Percentiles rank a stretch among this genome's conserved stretches.
These are phyloP conservation scores for Linanthus parryae DNA, from an alignment of 148 eudicot genomes.

Conservation along the genomic window DNA sequence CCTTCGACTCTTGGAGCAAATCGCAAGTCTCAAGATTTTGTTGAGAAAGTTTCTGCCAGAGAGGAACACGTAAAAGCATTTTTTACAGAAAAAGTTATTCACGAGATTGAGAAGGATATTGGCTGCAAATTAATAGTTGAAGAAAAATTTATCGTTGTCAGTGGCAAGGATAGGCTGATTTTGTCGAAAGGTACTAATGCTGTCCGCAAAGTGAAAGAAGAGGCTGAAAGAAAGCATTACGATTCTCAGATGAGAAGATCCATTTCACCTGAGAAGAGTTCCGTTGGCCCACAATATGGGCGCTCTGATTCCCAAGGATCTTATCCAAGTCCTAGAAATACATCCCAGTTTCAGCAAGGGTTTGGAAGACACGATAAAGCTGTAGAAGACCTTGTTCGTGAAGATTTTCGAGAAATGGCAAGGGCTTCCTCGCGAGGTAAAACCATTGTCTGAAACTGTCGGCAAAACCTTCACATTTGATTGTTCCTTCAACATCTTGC, in stretches of 20 bases:
- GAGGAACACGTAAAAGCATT: constrained; percentile 81
- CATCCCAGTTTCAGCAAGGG: constrained; percentile 56
- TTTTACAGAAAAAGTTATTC: constrained; percentile 69
- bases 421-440: constrained; percentile 95
- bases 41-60: constrained; percentile 91
- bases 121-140: constrained; percentile 94
- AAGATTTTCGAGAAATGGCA: constrained; percentile 64
- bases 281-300: constrained; percentile 45
- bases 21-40: constrained; percentile 96
- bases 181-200: constrained; percentile 91
- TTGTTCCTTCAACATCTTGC: too few relatives aligned
- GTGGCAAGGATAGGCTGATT: constrained; percentile 89
- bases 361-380: constrained; percentile 67
- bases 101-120: constrained; percentile 70
- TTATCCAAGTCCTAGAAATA: constrained; percentile 58
- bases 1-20: constrained; percentile 96
- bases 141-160: constrained; percentile 90
- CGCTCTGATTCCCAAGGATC: constrained; percentile 84
- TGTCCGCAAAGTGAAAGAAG: constrained; percentile 81
- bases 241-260: constrained; percentile 47
- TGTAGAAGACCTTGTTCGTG: constrained; percentile 76
- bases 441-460: constrained; percentile 33
- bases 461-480: constrained; percentile 16
- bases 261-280: constrained; percentile 58
- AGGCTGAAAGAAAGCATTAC: constrained; percentile 48